Evolutionary conservation across 164 flowering plant species (phyloP), one percentile per base, ranked within the genome.

Genomic region (Paratinospora sagittata): DNA sequence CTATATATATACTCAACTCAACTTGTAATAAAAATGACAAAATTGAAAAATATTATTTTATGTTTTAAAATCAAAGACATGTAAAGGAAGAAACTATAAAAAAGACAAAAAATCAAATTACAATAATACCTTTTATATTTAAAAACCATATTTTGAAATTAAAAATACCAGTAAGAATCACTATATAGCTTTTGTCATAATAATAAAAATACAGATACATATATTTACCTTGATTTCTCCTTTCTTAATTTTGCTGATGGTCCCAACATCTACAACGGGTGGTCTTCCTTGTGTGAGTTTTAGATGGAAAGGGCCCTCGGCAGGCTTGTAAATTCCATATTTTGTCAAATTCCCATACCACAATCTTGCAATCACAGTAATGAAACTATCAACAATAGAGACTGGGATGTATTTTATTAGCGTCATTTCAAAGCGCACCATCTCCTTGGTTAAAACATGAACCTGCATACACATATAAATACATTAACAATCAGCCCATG

Each of bases 181-280:
- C 34, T 30, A 30, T 4, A 30, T 4, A 30, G 34, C 4, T 30
- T 30, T 30, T 30, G 34, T 30, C 2, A 30, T 4, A 30, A 30
- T 30, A n/a, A n/a, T n/a, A 41, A 1, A 41, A 8, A 3, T 41
- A 41, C 11, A 41, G 9, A 41, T 41, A 41, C 4, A 8, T 1
- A 41, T 41, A 41, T 12, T 1, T 75, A 82, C 89, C 78, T 79
- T 52, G 0, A 84, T 84, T 5, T 70, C 70, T 21, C 82, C 80
- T 1, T 64, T 3, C 26, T 70, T 27, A 34, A 86, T 83, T 65
- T 68, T 81, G 8, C 60, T 3, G 0, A 85, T 12, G 3, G 90
- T 81, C 8, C 88, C 90, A 5, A 82, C 86, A 62, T 86, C 85
- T 3, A 86, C 71, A 1, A 82, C 73, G 0, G 88, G 79, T 37